Conservation (phyloP, 306 rosid species). For the Lotus japonicus region DNA sequence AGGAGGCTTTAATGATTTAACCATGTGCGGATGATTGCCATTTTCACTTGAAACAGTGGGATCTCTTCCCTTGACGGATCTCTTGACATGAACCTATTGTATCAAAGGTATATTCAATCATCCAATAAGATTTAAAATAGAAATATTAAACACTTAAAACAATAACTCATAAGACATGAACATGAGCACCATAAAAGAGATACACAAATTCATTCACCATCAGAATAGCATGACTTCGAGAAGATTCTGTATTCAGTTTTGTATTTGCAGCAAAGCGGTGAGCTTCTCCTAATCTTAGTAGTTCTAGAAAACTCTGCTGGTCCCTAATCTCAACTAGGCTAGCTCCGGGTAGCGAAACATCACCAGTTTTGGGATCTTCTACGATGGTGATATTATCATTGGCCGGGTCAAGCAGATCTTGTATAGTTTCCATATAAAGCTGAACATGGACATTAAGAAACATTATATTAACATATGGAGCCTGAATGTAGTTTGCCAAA, state of each 20-base stretch:
- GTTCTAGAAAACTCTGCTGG: conserved; percentile 78
- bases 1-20: conserved; percentile 69
- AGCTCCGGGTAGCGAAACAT: conserved; percentile 96
- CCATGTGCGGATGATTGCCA: conserved; percentile 47
- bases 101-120: conserved; percentile 20
- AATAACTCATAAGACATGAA: conserved; percentile 16
- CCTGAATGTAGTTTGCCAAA: conserved; percentile 7
- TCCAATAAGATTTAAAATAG: conserved; percentile 14
- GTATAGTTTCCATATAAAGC: conserved; percentile 99
- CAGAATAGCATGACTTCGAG: conserved; percentile 96
- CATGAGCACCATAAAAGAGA: conserved; percentile 21
- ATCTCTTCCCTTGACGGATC: conserved; percentile 76
- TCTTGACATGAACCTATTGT: conserved; percentile 73
- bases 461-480: conserved; percentile 4
- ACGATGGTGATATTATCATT: conserved; percentile 84
- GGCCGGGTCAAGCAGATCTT: conserved; percentile 89
- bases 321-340: conserved; percentile 77
- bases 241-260: conserved; percentile 91
- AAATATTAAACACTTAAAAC: conserved; percentile 8
- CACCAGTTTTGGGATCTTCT: conserved; percentile 96
- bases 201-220: conserved; percentile 50
- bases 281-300: conserved; percentile 86
- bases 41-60: conserved; percentile 58
- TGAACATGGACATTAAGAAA: conserved; percentile 33
- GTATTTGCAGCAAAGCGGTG: conserved; percentile 98